phyloP scores from a whole-genome alignment of 139 green algal genomes.

The Haematococcus sp. region DNA sequence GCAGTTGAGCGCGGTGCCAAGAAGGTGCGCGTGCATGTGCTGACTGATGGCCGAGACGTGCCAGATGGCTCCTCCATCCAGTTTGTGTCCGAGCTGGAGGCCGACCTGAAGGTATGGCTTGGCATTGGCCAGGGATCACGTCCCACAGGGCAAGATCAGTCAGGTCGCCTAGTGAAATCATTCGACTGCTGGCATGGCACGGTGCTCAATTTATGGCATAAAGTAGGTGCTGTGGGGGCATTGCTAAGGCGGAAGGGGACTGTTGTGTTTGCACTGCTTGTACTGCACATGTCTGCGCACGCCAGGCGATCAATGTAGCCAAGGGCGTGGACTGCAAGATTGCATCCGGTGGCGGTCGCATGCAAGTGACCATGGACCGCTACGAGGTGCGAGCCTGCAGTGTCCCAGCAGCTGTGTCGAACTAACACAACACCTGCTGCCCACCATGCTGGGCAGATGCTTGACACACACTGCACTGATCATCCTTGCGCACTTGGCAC shows the following conservation, averaged over 20 bases:
- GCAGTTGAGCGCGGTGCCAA: conserved; percentile 82
- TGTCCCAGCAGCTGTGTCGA: too few relatives aligned
- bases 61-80: conserved; percentile 78
- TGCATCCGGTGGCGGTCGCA: conserved; percentile 90
- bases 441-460: too few relatives aligned
- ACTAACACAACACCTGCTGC: too few relatives aligned
- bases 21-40: conserved; percentile 84
- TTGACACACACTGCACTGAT: too few relatives aligned
- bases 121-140: conserved; percentile 25
- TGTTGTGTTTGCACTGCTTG: too few relatives aligned
- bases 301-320: not conserved
- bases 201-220: too few relatives aligned
- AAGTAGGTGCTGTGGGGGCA: too few relatives aligned
- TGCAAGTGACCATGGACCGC: conserved; percentile 95
- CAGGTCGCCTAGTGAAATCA: not conserved
- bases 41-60: conserved; percentile 94
- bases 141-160: conserved; percentile 58
- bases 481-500: conserved; percentile 10
- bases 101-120: conserved; percentile 47
- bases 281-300: too few relatives aligned
- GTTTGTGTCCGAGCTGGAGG: conserved; percentile 75
- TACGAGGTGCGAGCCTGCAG: conserved; percentile 90
- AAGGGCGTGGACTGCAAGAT: conserved; percentile 76
- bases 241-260: too few relatives aligned
- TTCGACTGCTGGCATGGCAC: too few relatives aligned